These are phyloP conservation scores for Candolleomyces eurysporus DNA, from an alignment of 768 basidiomycete species.

Conservation along the genomic window DNA sequence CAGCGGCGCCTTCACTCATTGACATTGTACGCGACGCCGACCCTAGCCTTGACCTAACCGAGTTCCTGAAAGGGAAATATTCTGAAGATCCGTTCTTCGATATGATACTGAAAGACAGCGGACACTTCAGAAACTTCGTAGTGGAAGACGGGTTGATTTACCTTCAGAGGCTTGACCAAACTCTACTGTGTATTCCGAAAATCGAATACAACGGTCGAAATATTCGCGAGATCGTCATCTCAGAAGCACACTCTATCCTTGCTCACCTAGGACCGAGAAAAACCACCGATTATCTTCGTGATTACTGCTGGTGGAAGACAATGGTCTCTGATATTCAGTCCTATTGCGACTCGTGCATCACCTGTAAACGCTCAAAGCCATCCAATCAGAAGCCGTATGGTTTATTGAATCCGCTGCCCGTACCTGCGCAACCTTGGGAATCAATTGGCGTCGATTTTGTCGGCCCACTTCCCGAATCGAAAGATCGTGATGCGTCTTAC, in stretches of 20 bases:
- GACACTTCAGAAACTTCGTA: conserved; percentile 17
- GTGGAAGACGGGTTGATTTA: conserved; percentile 13
- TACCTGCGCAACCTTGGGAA: conserved; percentile 12
- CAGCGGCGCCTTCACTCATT: neutral
- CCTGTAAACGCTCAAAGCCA: conserved; percentile 17
- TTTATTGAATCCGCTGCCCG: conserved; percentile 17
- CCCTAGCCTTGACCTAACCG: conserved; percentile 3
- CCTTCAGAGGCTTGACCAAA: conserved; percentile 2
- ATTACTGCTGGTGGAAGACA: conserved; percentile 37
- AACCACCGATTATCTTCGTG: conserved; percentile 27
- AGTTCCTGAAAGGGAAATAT: conserved; percentile 5
- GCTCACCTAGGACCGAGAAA: conserved; percentile 34
- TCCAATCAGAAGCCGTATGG: conserved; percentile 22
- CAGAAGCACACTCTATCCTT: conserved; percentile 34
- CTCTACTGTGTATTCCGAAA: conserved; percentile 20
- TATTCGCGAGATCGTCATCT: conserved; percentile 28
- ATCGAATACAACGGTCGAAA: conserved; percentile 10
- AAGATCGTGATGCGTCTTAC: conserved; percentile 5
- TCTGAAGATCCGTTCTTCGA: conserved; percentile 14
- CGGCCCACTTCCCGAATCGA: conserved; percentile 18
- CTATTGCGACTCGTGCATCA: conserved; percentile 27
- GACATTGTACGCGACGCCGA: neutral
- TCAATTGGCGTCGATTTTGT: conserved; percentile 17
- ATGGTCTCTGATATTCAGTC: conserved; percentile 20
- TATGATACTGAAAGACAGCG: conserved; percentile 7